phyloP scores from a whole-genome alignment of 2,329 filamentous ascomycete species.

The Cordyceps fumosorosea region DNA sequence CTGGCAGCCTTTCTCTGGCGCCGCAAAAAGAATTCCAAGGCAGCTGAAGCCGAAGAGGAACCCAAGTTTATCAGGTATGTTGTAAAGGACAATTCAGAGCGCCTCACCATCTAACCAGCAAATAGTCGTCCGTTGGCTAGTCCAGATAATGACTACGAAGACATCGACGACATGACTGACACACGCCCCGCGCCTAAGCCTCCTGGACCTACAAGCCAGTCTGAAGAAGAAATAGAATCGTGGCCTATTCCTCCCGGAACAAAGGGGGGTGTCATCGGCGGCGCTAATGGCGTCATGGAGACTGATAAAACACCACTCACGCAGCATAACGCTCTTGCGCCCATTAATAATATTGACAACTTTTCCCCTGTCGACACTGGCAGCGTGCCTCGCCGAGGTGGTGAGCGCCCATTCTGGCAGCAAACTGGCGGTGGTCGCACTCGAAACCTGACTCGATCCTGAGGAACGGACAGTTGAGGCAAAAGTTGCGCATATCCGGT shows the following conservation, averaged over 20 bases:
- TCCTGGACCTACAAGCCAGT: background rate
- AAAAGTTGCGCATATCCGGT: background rate
- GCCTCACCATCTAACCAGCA: background rate
- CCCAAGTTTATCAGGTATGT: slow-evolving; percentile 10
- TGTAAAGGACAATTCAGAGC: too few relatives aligned
- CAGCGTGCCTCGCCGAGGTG: slow-evolving; percentile 9
- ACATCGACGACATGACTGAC: slow-evolving; percentile 3
- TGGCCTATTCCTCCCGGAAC: slow-evolving; percentile 5
- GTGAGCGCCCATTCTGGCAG: slow-evolving; percentile 13
- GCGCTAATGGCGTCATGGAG: background rate
- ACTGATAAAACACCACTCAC: slow-evolving; percentile 5
- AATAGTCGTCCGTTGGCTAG: slow-evolving; percentile 8
- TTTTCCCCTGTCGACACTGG: slow-evolving; percentile 2
- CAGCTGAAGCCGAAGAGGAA: background rate
- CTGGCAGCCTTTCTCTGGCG: slow-evolving; percentile 39
- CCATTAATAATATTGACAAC: background rate
- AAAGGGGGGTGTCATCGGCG: background rate
- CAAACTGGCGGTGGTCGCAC: slow-evolving; percentile 12
- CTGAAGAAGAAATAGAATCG: background rate
- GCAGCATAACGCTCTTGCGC: background rate
- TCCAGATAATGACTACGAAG: slow-evolving; percentile 8
- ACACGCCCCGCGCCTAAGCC: slow-evolving; percentile 8
- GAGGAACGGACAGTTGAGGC: slow-evolving; percentile 7
- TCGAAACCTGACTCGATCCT: slow-evolving; percentile 9
- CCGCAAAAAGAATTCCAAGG: slow-evolving; percentile 25